phyloP scores from a whole-genome alignment of 768 basidiomycete genomes.

The Cystofilobasidium ferigula region DNA sequence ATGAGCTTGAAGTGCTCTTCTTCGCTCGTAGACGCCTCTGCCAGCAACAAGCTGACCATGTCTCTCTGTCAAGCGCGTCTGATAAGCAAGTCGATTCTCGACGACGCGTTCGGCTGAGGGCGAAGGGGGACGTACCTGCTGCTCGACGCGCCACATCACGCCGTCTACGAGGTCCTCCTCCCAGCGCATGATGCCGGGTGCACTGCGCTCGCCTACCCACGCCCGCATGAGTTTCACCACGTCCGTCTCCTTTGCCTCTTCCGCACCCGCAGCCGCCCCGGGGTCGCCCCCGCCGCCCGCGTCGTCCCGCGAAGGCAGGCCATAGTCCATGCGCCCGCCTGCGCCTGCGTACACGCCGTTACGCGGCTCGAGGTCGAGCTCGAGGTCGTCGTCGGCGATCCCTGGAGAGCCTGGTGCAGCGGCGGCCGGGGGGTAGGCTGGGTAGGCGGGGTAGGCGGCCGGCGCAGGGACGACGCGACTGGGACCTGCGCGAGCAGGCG shows the following conservation, averaged over 20 bases:
- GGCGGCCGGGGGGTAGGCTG: neutral
- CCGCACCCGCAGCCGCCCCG: neutral
- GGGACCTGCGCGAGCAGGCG: neutral
- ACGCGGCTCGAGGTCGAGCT: neutral
- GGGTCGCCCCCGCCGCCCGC: neutral
- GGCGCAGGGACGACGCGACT: neutral
- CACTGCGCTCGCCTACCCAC: slow-evolving; percentile 21
- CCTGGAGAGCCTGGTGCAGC: neutral
- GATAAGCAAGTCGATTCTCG: neutral
- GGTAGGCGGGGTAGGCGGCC: neutral
- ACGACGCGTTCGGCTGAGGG: neutral
- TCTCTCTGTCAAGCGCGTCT: slow-evolving; percentile 49
- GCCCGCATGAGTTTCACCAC: slow-evolving; percentile 16
- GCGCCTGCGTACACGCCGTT: neutral
- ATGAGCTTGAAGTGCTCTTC: slow-evolving; percentile 88
- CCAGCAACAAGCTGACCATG: slow-evolving; percentile 59
- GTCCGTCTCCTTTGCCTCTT: slow-evolving; percentile 9
- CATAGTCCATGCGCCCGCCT: neutral
- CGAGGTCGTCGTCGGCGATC: slow-evolving; percentile 8
- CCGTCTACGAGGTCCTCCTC: slow-evolving; percentile 25
- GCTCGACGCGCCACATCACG: slow-evolving; percentile 18
- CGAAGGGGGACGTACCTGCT: slow-evolving; percentile 10
- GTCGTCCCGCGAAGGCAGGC: neutral
- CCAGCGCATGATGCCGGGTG: slow-evolving; percentile 17
- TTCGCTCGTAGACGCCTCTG: slow-evolving; percentile 73